Conservation (phyloP, 2,329 filamentous ascomycete species). For the Trichoderma harzianum region DNA sequence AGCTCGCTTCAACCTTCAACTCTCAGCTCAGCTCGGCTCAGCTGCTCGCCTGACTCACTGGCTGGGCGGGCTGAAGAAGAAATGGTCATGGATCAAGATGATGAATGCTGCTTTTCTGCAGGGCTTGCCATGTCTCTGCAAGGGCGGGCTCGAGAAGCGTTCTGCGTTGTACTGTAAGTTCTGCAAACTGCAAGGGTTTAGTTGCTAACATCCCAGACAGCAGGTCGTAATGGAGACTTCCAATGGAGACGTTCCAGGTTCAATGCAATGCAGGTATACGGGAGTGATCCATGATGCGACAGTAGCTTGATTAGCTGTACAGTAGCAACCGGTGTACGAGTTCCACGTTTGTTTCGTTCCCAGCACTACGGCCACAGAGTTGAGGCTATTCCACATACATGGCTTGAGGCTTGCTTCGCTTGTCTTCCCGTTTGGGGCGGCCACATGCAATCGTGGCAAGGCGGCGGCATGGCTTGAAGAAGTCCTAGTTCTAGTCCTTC, state of each 20-base stretch:
- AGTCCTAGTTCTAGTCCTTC: background rate
- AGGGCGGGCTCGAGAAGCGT: background rate
- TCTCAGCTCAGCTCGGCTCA: background rate
- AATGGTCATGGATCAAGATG: background rate
- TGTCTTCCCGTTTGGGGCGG: background rate
- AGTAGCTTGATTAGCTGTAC: background rate
- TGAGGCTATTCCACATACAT: background rate
- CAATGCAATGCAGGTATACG: background rate
- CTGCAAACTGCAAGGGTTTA: background rate
- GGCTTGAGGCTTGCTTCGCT: background rate
- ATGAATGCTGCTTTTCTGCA: background rate
- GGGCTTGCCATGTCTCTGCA: background rate
- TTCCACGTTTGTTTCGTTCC: too few relatives aligned
- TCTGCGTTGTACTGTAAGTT: background rate
- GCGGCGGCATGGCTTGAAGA: background rate
- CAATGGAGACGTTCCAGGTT: background rate
- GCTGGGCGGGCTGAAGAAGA: background rate
- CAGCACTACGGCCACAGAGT: background rate
- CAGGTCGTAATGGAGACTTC: background rate
- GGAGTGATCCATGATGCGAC: background rate
- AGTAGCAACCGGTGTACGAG: background rate
- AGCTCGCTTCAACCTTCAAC: background rate
- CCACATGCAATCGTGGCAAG: background rate
- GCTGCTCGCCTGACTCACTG: background rate
- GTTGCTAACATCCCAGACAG: background rate